These are phyloP conservation scores for Grifola frondosa DNA, from an alignment of 1,284 basidiomycete species.

Conservation along the genomic window DNA sequence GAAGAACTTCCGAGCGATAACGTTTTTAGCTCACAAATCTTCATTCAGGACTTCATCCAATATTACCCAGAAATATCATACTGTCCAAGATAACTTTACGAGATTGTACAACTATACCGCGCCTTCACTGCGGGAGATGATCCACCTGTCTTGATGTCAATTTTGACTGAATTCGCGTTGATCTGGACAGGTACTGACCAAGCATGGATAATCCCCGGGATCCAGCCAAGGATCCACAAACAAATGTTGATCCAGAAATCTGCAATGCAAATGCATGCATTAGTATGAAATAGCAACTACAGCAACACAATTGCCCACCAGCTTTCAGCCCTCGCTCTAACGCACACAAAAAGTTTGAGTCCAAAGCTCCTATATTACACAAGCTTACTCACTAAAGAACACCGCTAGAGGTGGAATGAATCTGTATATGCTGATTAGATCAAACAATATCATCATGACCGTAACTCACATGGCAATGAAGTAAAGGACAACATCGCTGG, in stretches of 20 bases:
- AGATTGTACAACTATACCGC: too few relatives aligned
- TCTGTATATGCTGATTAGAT: slow-evolving; percentile 28
- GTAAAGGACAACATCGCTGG: slow-evolving; percentile 43
- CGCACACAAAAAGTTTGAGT: not conserved
- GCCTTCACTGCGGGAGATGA: slow-evolving; percentile 41
- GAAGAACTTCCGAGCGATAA: too few relatives aligned
- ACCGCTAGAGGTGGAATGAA: slow-evolving; percentile 53
- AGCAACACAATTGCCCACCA: slow-evolving; percentile 29
- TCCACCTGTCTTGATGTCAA: slow-evolving; percentile 33
- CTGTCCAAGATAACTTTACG: too few relatives aligned
- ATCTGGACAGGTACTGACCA: slow-evolving; percentile 35
- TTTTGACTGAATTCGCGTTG: not conserved
- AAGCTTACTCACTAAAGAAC: slow-evolving; percentile 45
- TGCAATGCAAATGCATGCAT: slow-evolving; percentile 16
- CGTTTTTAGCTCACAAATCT: too few relatives aligned
- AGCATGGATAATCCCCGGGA: slow-evolving; percentile 57
- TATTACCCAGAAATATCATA: too few relatives aligned
- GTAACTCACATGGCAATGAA: slow-evolving; percentile 47
- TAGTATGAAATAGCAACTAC: too few relatives aligned
- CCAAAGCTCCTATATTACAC: not conserved
- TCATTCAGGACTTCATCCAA: too few relatives aligned
- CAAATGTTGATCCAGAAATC: slow-evolving; percentile 59
- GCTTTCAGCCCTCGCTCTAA: slow-evolving; percentile 42
- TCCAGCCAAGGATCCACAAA: slow-evolving; percentile 55
- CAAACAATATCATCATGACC: not conserved